Evolutionary conservation across 805 yeast genomes (phyloP).

Genomic region (Yamadazyma akitaensis): DNA sequence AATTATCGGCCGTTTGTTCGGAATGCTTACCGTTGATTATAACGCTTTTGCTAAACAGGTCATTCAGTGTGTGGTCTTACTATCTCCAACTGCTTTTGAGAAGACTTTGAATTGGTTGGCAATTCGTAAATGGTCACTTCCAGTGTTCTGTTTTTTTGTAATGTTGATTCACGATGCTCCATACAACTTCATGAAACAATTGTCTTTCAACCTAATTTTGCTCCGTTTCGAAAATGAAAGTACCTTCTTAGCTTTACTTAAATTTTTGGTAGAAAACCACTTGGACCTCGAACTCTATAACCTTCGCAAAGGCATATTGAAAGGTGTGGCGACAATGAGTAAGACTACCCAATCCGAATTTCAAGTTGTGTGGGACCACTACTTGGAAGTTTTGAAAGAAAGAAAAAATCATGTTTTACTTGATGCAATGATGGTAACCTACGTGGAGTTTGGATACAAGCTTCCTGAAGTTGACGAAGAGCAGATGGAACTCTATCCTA

Average conservation of each 20-base stretch:
- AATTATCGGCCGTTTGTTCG: constrained; percentile 17
- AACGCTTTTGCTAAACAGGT: constrained; percentile 29
- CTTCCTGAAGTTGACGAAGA: neutral
- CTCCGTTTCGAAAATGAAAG: constrained; percentile 16
- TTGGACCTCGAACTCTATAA: constrained; percentile 25
- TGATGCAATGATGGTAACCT: constrained; percentile 6
- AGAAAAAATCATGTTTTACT: neutral
- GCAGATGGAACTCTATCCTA: neutral
- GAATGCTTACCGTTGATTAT: constrained; percentile 15
- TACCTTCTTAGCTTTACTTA: constrained; percentile 17
- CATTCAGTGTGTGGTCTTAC: constrained; percentile 24
- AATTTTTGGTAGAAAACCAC: constrained; percentile 22
- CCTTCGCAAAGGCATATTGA: constrained; percentile 7
- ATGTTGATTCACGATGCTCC: constrained; percentile 36
- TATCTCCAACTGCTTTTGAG: constrained; percentile 26
- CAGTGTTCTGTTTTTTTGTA: constrained; percentile 30
- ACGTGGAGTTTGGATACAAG: constrained; percentile 3
- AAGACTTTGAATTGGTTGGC: constrained; percentile 18
- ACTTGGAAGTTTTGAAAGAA: constrained; percentile 5
- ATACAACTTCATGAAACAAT: constrained; percentile 23
- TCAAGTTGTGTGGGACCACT: constrained; percentile 5
- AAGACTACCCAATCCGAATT: constrained; percentile 4
- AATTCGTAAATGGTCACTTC: constrained; percentile 27
- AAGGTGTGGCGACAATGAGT: neutral
- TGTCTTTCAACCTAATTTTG: constrained; percentile 20